Base-by-base conservation (phyloP, 306 rosid species). In the Vicia sativa region DNA sequence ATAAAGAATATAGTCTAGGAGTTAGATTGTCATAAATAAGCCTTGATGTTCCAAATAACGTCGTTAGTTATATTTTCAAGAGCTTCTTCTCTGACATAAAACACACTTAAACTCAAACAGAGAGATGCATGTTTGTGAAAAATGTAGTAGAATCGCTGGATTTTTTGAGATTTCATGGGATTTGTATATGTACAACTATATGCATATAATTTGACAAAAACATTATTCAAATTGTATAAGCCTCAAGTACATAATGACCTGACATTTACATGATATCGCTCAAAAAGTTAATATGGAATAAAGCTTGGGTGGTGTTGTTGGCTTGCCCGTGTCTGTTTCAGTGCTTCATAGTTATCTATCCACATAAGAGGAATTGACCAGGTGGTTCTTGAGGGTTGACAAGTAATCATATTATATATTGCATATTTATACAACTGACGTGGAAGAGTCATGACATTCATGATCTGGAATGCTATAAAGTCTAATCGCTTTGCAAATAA, bases 11-110 rank as follows among this genome's bases (percentile, higher is more conserved):
- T 14, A 48, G 26, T 57, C 46, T 37, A 11, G 29, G 8, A 53
- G 57, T 79, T 73, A 76, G 73, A 46, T 67, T 14, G 26, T 15
- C 9, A 69, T 38, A 55, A 58, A 58, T 19, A 63, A 52, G 50
- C 37, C 55, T 35, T 38, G 64, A 59, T 49, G 14, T 6, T 31
- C 9, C 15, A 49, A 18, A 49, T 49, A 25, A 25, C 1, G 8
- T 10, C 7, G 4, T 19, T 19, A 18, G 57, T 18, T 18, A 50
- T 3, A 50, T 50, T 18, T 48, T 50, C 57, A 18, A 44, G 18
- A 13, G 18, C 9, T n/a, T 44, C 50, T 44, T 4, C 14, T 42
- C 5, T 11, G n/a, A 42, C 46, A 42, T 11, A 12, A 4, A 42
- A 42, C 46, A 42, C 7, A 4, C 12, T 41, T 42, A 11, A 11